Evolutionary conservation across 2,329 filamentous ascomycete genomes (phyloP).

Genomic region (Hyphodiscus sp.): DNA sequence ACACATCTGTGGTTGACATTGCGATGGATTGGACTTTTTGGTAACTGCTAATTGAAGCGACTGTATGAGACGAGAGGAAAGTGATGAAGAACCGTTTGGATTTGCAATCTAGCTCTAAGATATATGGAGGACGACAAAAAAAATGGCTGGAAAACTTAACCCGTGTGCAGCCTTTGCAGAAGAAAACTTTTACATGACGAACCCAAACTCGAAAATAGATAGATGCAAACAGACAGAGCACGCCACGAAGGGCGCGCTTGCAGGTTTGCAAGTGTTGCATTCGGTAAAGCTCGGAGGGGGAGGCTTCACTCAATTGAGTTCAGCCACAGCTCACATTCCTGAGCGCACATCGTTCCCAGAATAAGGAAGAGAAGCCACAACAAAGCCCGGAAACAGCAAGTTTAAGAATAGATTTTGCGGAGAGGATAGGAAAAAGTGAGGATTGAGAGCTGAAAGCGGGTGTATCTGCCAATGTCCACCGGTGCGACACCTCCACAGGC

Average conservation of each 20-base stretch:
- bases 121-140: background rate
- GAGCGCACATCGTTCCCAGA: background rate
- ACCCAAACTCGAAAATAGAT: background rate
- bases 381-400: background rate
- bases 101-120: background rate
- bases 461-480: background rate
- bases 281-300: background rate
- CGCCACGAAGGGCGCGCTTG: background rate
- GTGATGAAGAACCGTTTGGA: background rate
- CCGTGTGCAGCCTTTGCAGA: background rate
- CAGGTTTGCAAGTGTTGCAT: background rate
- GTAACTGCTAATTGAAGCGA: background rate
- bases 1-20: background rate
- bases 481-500: background rate
- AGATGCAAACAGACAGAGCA: background rate
- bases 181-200: background rate
- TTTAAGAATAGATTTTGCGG: background rate
- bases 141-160: background rate
- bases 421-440: background rate
- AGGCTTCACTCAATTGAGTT: background rate
- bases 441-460: background rate
- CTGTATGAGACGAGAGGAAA: background rate
- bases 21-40: background rate
- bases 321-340: background rate
- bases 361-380: background rate